Evolutionary conservation across 2,329 filamentous ascomycete species (phyloP), one percentile per base, ranked within the genome.

Genomic region (Aphanocladium album): DNA sequence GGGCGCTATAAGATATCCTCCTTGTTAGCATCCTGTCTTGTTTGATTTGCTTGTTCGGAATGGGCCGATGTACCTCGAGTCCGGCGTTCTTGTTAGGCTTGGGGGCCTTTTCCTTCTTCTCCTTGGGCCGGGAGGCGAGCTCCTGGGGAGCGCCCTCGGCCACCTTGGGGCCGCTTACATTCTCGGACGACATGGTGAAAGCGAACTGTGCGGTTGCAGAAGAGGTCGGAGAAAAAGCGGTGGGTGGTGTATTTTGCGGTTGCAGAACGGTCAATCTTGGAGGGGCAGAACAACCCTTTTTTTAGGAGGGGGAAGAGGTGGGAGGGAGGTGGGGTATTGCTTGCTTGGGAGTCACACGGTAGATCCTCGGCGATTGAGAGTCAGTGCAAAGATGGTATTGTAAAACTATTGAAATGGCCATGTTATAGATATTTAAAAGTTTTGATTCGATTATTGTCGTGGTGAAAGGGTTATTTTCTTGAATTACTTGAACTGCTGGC

Each of bases 31-130:
- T 67, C 5, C 9, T 16, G 16, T 41, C 21, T 19, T 33, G 1
- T 2, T 21, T 37, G 43, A 56, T 37, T 68, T 68, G 70, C 68
- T 57, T 43, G 11, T 23, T 46, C 51, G 25, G 9, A 27, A 12
- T 33, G 27, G 33, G 23, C 23, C 30, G 25, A 5, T 66, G 59
- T 66, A 75, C 79, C 76, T 78, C 80, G 63, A 87, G 79, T 50
- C 80, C 76, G 61, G 86, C 77, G 64, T 85, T 83, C 75, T 87
- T 87, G 67, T 86, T 80, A 62, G 79, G 80, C 67, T 86, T 84
- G 63, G 79, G 65, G 41, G 62, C 49, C 67, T 73, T 72, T 54
- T 69, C 68, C 67, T 71, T 71, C 46, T 65, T 64, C 56, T 74
- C 70, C 64, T 76, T 76, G 57, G 74, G 73, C 25, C 72, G 71